Conservation (phyloP, 352 stramenopile species). For the Globisporangium alternatum region DNA sequence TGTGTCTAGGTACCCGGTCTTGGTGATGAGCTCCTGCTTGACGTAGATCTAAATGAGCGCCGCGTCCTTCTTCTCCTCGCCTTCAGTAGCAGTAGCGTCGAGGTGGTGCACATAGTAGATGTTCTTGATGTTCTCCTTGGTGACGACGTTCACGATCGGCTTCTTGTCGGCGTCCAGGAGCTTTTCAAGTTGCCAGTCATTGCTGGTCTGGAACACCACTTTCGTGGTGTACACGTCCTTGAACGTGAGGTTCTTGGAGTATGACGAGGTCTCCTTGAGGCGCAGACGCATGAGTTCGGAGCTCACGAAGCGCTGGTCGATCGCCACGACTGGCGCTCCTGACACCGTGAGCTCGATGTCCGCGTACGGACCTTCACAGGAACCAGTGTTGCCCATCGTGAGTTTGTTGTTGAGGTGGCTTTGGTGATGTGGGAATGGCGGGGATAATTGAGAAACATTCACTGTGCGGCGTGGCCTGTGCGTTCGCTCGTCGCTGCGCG, state of each 20-base stretch:
- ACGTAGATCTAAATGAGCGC: not conserved
- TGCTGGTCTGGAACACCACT: not conserved
- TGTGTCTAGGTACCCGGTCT: not conserved
- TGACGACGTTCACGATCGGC: not conserved
- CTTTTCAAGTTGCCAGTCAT: not conserved
- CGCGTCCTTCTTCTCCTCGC: not conserved
- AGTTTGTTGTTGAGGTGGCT: not conserved
- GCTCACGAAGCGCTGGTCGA: slow-evolving; percentile 13
- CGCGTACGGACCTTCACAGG: slow-evolving; percentile 3
- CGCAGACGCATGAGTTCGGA: not conserved
- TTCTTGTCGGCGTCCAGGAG: slow-evolving; percentile 6
- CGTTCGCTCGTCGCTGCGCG: too few species aligned
- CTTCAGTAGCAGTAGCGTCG: not conserved
- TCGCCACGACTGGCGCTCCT: not conserved
- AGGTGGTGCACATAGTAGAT: slow-evolving; percentile 2
- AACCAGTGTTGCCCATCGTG: slow-evolving; percentile 8
- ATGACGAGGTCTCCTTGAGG: slow-evolving; percentile 2
- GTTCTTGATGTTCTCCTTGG: not conserved
- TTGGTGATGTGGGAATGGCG: not conserved
- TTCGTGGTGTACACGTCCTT: not conserved
- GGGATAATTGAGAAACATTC: too few species aligned
- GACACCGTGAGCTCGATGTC: slow-evolving; percentile 6
- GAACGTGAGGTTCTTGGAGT: slow-evolving; percentile 12
- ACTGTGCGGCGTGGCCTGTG: too few species aligned
- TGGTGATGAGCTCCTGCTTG: slow-evolving; percentile 2